phyloP scores from a whole-genome alignment of 2,329 filamentous ascomycete genomes.

The Akanthomyces dipterigenus region DNA sequence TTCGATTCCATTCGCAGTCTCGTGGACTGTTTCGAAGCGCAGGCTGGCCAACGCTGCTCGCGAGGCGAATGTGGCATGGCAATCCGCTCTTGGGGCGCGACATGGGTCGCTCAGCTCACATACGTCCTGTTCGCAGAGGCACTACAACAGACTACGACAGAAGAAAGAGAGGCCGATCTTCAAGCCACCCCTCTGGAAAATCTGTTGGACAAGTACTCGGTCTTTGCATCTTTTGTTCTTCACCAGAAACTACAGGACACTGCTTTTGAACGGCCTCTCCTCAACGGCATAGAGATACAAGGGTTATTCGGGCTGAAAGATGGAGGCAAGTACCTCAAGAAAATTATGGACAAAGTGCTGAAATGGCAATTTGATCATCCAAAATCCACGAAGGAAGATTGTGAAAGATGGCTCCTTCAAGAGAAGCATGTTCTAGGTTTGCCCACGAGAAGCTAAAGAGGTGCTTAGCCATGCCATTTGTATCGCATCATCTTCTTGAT shows the following conservation, averaged over 20 bases:
- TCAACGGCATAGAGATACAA: slow-evolving; percentile 15
- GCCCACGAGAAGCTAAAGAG: too few species aligned
- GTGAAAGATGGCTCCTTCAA: slow-evolving; percentile 13
- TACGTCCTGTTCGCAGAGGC: slow-evolving; percentile 12
- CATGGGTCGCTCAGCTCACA: slow-evolving; percentile 14
- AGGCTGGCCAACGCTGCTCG: background rate
- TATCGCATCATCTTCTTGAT: too few species aligned
- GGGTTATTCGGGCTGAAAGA: slow-evolving; percentile 10
- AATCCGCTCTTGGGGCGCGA: slow-evolving; percentile 15
- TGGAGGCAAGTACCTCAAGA: slow-evolving; percentile 14
- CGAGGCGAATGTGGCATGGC: slow-evolving; percentile 16
- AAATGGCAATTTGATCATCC: slow-evolving; percentile 16
- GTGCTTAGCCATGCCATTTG: too few species aligned
- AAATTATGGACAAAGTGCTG: slow-evolving; percentile 7
- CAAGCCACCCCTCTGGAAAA: too few species aligned
- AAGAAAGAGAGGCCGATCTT: background rate
- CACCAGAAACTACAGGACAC: slow-evolving; percentile 9
- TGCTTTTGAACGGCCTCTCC: slow-evolving; percentile 5
- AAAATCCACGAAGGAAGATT: slow-evolving; percentile 9
- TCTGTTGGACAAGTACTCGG: background rate
- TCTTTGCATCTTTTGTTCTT: slow-evolving; percentile 12
- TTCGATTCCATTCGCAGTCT: slow-evolving; percentile 9
- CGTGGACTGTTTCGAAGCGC: background rate
- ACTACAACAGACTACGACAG: background rate
- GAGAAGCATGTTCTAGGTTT: background rate